Evolutionary conservation across 129 eudicot species (phyloP).

Genomic region (Erigeron canadensis): DNA sequence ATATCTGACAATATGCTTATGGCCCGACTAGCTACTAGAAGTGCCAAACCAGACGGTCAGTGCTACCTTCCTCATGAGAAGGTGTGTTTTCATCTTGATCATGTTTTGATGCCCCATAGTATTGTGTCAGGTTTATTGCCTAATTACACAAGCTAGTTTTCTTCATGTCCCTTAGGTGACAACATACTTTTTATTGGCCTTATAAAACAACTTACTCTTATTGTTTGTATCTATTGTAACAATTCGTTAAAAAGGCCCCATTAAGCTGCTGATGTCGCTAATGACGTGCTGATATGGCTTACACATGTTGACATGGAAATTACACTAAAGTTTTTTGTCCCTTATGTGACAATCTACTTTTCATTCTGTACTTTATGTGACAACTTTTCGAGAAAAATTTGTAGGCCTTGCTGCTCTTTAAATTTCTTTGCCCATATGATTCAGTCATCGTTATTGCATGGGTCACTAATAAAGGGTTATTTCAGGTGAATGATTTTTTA

Average conservation of each 20-base stretch:
- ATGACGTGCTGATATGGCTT: too few species aligned
- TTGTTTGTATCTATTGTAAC: not conserved
- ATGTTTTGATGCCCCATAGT: not conserved
- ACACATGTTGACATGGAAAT: too few species aligned
- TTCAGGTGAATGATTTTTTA: slow-evolving; percentile 76
- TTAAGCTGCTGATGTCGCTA: too few species aligned
- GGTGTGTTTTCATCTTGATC: slow-evolving; percentile 34
- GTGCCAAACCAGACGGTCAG: slow-evolving; percentile 93
- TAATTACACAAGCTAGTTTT: not conserved
- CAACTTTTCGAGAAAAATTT: not conserved
- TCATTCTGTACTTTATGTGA: not conserved
- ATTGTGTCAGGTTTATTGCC: not conserved
- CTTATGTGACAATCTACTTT: not conserved
- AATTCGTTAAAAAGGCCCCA: too few species aligned
- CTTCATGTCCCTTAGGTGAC: not conserved
- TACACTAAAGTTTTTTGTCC: too few species aligned
- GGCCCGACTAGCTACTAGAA: slow-evolving; percentile 92
- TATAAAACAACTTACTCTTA: too few species aligned
- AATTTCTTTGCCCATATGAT: not conserved
- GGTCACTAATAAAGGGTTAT: slow-evolving; percentile 19
- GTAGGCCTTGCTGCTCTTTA: not conserved
- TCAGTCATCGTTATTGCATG: not conserved
- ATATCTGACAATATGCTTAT: slow-evolving; percentile 79
- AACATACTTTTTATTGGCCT: not conserved
- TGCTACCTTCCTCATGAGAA: slow-evolving; percentile 72